Conservation (phyloP, 495 filamentous ascomycete species). For the Annulohypoxylon stygium region DNA sequence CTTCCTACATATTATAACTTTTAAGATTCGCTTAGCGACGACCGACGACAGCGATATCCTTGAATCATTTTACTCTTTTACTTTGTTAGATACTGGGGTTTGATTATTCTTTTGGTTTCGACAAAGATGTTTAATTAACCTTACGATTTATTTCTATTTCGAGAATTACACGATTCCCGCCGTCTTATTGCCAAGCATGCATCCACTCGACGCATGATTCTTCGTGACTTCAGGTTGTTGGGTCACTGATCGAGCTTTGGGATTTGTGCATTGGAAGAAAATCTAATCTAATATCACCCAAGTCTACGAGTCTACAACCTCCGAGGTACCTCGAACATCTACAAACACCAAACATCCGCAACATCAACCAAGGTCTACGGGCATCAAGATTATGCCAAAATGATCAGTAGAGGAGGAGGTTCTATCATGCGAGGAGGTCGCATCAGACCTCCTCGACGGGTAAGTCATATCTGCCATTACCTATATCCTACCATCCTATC, state of each 20-base stretch:
- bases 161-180: neutral
- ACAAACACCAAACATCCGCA: neutral
- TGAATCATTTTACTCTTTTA: too few relatives aligned
- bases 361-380: neutral
- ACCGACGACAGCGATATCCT: neutral
- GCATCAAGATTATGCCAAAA: slow-evolving; percentile 52
- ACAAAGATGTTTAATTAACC: neutral
- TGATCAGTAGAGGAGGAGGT: slow-evolving; percentile 71
- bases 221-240: neutral
- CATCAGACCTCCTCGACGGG: slow-evolving; percentile 79
- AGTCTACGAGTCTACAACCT: too few relatives aligned
- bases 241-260: neutral
- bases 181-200: neutral
- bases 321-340: too few relatives aligned
- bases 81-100: too few relatives aligned
- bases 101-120: neutral
- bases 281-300: neutral
- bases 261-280: neutral
- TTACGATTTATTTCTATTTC: neutral
- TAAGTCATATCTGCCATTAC: slow-evolving; percentile 60
- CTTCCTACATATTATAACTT: too few relatives aligned
- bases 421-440: slow-evolving; percentile 66
- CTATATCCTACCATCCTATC: slow-evolving; percentile 17
- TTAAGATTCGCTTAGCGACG: neutral
- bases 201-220: neutral